A percentile compares a stretch with the other conserved stretches of the same genome.
phyloP scores from a whole-genome alignment of 78 protist species.

The Diacronema lutheri region DNA sequence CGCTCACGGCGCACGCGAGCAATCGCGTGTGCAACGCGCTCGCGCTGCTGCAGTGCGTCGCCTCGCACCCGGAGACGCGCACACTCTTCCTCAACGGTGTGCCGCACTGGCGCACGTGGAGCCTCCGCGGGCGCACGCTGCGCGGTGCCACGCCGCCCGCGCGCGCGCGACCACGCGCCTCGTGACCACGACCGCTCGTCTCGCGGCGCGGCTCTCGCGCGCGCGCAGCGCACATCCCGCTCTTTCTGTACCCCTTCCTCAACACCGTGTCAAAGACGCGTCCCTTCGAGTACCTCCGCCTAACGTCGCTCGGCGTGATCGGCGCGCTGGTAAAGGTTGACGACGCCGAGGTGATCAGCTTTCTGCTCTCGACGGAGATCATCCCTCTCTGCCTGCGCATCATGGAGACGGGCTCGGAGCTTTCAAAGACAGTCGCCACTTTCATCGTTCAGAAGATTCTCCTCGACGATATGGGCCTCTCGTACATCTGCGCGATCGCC shows the following conservation, averaged over 20 bases:
- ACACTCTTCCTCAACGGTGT: conserved; percentile 83
- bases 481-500: conserved; percentile 84
- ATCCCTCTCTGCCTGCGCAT: conserved; percentile 97
- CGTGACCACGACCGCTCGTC: too few relatives aligned
- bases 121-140: too few relatives aligned
- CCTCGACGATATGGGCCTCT: conserved; percentile 65
- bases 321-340: conserved; percentile 98
- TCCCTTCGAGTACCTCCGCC: conserved; percentile 96
- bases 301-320: conserved; percentile 98
- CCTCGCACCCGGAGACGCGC: conserved; percentile 97
- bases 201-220: too few relatives aligned
- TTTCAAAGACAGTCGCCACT: conserved; percentile 97
- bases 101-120: neutral
- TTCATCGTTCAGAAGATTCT: conserved; percentile 97
- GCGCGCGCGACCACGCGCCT: too few relatives aligned
- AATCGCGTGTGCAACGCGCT: conserved; percentile 94
- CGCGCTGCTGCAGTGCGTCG: conserved; percentile 97
- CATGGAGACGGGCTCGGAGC: conserved; percentile 95
- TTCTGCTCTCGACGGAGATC: conserved; percentile 94
- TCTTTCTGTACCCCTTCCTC: conserved; percentile 97
- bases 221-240: conserved; percentile 90
- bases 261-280: conserved; percentile 85
- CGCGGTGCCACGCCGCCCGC: neutral
- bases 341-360: conserved; percentile 88
- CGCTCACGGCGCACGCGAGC: conserved; percentile 83